Evolutionary conservation across 1,284 basidiomycete species (phyloP).

Genomic region (Boletus smithii): DNA sequence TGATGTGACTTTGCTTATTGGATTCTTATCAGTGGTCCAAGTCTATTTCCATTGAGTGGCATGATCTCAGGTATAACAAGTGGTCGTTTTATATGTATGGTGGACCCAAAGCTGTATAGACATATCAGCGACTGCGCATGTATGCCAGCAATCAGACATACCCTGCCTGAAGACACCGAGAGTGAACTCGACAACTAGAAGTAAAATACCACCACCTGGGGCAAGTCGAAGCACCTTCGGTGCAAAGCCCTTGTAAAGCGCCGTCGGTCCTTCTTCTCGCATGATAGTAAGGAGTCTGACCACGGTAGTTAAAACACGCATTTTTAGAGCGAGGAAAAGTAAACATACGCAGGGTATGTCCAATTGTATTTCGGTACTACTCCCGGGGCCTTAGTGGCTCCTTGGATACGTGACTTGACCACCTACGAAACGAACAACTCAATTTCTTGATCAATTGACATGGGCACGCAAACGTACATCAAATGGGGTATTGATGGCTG

Average conservation of each 20-base stretch:
- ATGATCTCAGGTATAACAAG: constrained; percentile 4
- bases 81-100: constrained; percentile 31
- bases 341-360: constrained; percentile 74
- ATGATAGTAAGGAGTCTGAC: constrained; percentile 72
- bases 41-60: constrained; percentile 5
- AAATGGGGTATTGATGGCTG: constrained; percentile 75
- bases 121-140: background rate
- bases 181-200: constrained; percentile 89
- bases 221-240: constrained; percentile 85
- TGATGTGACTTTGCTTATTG: background rate
- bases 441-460: background rate
- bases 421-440: constrained; percentile 43
- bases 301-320: background rate
- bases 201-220: constrained; percentile 91
- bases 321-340: background rate
- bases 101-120: constrained; percentile 31
- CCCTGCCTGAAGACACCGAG: constrained; percentile 71
- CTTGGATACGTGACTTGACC: constrained; percentile 95
- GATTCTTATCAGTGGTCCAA: background rate
- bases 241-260: constrained; percentile 93
- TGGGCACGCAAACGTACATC: constrained; percentile 43
- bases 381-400: constrained; percentile 62
- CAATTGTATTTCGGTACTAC: constrained; percentile 86
- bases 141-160: constrained; percentile 34
- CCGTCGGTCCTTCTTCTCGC: constrained; percentile 85